Evolutionary conservation across 805 yeast genomes (phyloP).

Genomic region (Priceomyces melissophilus): DNA sequence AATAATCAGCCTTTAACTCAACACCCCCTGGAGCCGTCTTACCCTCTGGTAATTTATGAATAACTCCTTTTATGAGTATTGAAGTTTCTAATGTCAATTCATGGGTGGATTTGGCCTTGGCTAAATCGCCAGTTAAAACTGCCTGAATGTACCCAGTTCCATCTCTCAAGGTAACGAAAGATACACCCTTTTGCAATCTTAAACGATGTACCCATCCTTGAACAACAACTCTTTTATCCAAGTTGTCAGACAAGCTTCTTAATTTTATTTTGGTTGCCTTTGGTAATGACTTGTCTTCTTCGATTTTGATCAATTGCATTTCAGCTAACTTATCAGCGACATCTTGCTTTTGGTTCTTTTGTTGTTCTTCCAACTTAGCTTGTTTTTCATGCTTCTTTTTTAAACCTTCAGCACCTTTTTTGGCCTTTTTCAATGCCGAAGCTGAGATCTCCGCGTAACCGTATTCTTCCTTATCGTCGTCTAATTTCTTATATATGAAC

Average conservation of each 20-base stretch:
- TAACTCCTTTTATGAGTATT: constrained; percentile 72
- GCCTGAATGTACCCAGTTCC: constrained; percentile 91
- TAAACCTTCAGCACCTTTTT: constrained; percentile 90
- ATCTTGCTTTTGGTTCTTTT: constrained; percentile 54
- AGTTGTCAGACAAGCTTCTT: constrained; percentile 45
- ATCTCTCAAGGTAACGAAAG: constrained; percentile 88
- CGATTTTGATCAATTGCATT: constrained; percentile 65
- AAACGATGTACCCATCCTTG: constrained; percentile 97
- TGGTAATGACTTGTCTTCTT: constrained; percentile 72
- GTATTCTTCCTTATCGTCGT: constrained; percentile 43
- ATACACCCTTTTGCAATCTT: constrained; percentile 88
- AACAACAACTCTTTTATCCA: constrained; percentile 71
- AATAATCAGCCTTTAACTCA: constrained; percentile 87
- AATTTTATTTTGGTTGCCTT: constrained; percentile 67
- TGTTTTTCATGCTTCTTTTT: constrained; percentile 76
- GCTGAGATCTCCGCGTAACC: constrained; percentile 77
- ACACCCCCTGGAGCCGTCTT: constrained; percentile 97
- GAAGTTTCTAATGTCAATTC: constrained; percentile 88
- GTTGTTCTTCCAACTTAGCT: constrained; percentile 56
- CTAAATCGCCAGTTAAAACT: constrained; percentile 86
- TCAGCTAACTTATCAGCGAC: constrained; percentile 75
- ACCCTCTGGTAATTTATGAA: constrained; percentile 88
- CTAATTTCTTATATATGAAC: constrained; percentile 57
- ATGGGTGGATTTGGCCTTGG: constrained; percentile 81
- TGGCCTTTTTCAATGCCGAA: constrained; percentile 91